A percentile compares a stretch with the other conserved stretches of the same genome.
These are phyloP conservation scores for Boletus huronensis DNA, from an alignment of 768 basidiomycete species.

Conservation along the genomic window DNA sequence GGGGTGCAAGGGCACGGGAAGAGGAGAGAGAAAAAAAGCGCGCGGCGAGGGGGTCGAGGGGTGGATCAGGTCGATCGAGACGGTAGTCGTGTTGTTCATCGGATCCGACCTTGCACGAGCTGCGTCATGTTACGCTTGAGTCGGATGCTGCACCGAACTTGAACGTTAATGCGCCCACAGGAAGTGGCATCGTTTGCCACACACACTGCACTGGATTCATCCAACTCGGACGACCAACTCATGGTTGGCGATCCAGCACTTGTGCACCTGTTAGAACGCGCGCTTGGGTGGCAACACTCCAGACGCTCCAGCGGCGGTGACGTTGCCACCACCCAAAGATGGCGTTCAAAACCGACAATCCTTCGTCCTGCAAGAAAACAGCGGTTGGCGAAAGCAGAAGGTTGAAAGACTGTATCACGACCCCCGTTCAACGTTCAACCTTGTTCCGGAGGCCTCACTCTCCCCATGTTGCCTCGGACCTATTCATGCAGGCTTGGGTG, in stretches of 20 bases:
- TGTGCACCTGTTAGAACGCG: background rate
- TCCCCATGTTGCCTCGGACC: background rate
- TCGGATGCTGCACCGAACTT: background rate
- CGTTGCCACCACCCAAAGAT: background rate
- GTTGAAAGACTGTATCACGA: background rate
- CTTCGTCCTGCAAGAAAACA: too few species aligned
- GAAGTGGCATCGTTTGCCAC: background rate
- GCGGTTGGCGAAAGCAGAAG: background rate
- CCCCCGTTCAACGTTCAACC: background rate
- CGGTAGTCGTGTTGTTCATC: conserved; percentile 15
- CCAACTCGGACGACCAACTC: background rate
- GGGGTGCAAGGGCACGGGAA: conserved; percentile 70
- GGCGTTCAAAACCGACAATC: background rate
- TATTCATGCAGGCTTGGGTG: background rate
- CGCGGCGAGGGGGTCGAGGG: conserved; percentile 25
- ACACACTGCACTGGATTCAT: background rate
- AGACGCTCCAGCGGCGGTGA: background rate
- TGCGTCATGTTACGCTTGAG: background rate
- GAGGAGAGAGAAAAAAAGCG: conserved; percentile 70
- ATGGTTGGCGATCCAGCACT: background rate
- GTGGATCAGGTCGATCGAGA: conserved; percentile 18
- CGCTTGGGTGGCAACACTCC: background rate
- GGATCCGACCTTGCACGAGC: background rate
- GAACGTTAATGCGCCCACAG: background rate
- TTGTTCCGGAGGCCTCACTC: background rate